Percentiles rank a stretch among this genome's conserved stretches.
Conservation (phyloP, 305 asterid species). For the Plantago lanceolata region DNA sequence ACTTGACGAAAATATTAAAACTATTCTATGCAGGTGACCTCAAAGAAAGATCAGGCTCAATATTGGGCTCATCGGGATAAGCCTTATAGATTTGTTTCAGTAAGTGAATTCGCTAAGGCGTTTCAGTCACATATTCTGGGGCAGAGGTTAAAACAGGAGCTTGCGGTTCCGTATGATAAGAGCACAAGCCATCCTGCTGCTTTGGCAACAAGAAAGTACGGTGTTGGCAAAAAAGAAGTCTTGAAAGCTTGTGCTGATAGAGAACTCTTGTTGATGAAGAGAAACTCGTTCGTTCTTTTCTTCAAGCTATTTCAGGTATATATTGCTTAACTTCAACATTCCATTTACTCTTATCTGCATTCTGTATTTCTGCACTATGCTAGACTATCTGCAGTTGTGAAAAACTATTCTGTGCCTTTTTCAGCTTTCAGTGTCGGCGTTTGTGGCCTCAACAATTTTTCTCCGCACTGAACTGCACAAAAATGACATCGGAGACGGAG, state of each 20-base stretch:
- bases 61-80: constrained; percentile 46
- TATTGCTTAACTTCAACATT: background rate
- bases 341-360: too few species aligned
- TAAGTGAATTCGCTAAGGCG: constrained; percentile 43
- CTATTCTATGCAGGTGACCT: constrained; percentile 39
- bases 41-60: constrained; percentile 60
- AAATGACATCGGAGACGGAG: constrained; percentile 34
- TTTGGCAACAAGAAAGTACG: constrained; percentile 35
- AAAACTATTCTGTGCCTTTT: constrained; percentile 8
- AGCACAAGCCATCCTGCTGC: constrained; percentile 51
- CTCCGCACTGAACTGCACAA: constrained; percentile 46
- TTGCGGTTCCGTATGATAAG: constrained; percentile 41
- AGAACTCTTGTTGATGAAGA: constrained; percentile 47
- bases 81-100: constrained; percentile 40
- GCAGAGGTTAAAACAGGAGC: constrained; percentile 28
- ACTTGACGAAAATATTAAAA: too few species aligned
- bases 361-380: background rate
- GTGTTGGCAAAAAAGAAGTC: constrained; percentile 41
- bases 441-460: constrained; percentile 48
- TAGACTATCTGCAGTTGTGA: background rate
- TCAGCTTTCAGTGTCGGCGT: constrained; percentile 39
- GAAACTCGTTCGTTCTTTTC: constrained; percentile 43
- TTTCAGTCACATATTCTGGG: constrained; percentile 36
- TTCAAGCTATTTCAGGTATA: constrained; percentile 44
- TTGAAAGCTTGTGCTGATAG: constrained; percentile 44